Conservation (phyloP, 345 rosid genomes). For the Citrus reticulata region DNA sequence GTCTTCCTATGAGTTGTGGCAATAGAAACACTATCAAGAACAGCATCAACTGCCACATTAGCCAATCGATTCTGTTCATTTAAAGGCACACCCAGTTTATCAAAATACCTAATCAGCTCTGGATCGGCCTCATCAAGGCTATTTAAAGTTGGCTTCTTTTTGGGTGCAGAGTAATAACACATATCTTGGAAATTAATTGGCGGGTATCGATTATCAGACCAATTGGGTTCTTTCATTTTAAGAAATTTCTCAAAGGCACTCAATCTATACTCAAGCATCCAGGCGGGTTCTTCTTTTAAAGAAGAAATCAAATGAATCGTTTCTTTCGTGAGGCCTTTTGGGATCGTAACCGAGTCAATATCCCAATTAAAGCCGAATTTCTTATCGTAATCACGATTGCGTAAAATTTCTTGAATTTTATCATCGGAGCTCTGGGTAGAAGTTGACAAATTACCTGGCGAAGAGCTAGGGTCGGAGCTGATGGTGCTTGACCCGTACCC, state of each 20-base stretch:
- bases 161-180: slow-evolving; percentile 90
- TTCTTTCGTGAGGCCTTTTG: slow-evolving; percentile 75
- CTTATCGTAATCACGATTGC: slow-evolving; percentile 62
- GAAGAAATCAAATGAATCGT: slow-evolving; percentile 62
- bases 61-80: slow-evolving; percentile 72
- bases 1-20: slow-evolving; percentile 86
- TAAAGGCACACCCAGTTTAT: slow-evolving; percentile 65
- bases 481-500: slow-evolving; percentile 35
- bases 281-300: slow-evolving; percentile 76
- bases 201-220: slow-evolving; percentile 86
- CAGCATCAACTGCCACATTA: slow-evolving; percentile 92
- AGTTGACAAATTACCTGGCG: slow-evolving; percentile 41
- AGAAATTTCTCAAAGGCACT: slow-evolving; percentile 73
- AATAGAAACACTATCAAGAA: slow-evolving; percentile 86
- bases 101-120: slow-evolving; percentile 66
- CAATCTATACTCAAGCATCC: slow-evolving; percentile 85
- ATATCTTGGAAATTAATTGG: slow-evolving; percentile 73
- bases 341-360: slow-evolving; percentile 74
- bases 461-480: slow-evolving; percentile 26
- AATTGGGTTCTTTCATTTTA: slow-evolving; percentile 64
- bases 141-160: slow-evolving; percentile 72
- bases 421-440: slow-evolving; percentile 41
- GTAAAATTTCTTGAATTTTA: slow-evolving; percentile 64
- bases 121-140: slow-evolving; percentile 93
- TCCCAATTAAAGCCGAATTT: slow-evolving; percentile 74